Conservation (phyloP, 2,329 filamentous ascomycete genomes). For the Xylariaceae sp. region DNA sequence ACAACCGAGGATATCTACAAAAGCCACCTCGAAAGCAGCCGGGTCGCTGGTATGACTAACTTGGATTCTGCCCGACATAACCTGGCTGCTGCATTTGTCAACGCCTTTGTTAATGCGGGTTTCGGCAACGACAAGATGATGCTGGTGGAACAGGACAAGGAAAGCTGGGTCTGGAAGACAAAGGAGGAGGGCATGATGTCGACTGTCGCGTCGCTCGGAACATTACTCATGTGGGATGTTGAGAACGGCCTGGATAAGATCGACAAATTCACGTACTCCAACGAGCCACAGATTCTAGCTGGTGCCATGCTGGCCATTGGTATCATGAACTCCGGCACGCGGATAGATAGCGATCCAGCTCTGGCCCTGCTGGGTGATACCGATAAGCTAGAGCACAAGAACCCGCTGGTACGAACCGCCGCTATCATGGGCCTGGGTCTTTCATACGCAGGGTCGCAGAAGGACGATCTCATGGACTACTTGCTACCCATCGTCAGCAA, state of each 20-base stretch:
- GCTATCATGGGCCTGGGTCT: slow-evolving; percentile 95
- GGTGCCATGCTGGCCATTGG: slow-evolving; percentile 91
- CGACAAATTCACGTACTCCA: slow-evolving; percentile 86
- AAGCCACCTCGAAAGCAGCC: slow-evolving; percentile 92
- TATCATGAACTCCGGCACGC: slow-evolving; percentile 91
- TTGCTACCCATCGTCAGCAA: slow-evolving; percentile 87
- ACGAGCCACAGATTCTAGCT: slow-evolving; percentile 80
- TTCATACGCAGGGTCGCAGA: slow-evolving; percentile 91
- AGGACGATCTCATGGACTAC: slow-evolving; percentile 79
- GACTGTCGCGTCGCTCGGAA: slow-evolving; percentile 88
- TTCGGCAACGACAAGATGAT: slow-evolving; percentile 98
- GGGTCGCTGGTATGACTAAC: slow-evolving; percentile 89
- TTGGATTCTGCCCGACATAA: slow-evolving; percentile 95
- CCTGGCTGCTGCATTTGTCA: slow-evolving; percentile 91
- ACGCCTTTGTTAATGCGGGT: slow-evolving; percentile 93
- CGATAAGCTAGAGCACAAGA: slow-evolving; percentile 77
- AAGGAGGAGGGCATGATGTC: slow-evolving; percentile 98
- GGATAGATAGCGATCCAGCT: slow-evolving; percentile 84
- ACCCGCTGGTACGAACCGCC: slow-evolving; percentile 72
- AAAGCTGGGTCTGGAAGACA: slow-evolving; percentile 98
- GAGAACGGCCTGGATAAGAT: slow-evolving; percentile 90
- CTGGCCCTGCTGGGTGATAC: slow-evolving; percentile 79
- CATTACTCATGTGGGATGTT: slow-evolving; percentile 89
- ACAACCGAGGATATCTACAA: slow-evolving; percentile 99
- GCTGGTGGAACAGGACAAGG: slow-evolving; percentile 84